phyloP scores from a whole-genome alignment of 208 protist species.

The Hexamita inflata region DNA sequence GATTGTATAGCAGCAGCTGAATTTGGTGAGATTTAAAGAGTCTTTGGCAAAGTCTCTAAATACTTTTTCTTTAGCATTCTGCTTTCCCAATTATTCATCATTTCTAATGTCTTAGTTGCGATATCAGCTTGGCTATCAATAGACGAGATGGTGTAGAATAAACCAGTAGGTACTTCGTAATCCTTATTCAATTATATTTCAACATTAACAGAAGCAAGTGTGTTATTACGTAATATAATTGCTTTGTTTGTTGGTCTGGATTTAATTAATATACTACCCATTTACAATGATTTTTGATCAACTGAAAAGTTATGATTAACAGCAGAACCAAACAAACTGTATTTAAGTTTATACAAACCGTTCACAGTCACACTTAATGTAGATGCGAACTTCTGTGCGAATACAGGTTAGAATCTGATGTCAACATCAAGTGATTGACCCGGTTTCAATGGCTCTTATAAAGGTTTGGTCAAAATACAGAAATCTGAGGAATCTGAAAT shows the following conservation, averaged over 20 bases:
- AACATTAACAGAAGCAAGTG: neutral
- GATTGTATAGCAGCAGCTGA: neutral
- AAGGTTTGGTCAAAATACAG: neutral
- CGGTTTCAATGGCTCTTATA: neutral
- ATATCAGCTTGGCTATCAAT: too few relatives aligned
- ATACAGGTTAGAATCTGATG: conserved; percentile 11
- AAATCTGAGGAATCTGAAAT: neutral
- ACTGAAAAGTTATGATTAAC: neutral
- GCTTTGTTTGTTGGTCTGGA: neutral
- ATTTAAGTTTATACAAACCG: conserved; percentile 23
- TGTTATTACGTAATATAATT: neutral
- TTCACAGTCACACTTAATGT: conserved; percentile 4
- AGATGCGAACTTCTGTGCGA: neutral
- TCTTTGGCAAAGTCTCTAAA: neutral
- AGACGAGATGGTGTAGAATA: too few relatives aligned
- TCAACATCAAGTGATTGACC: neutral
- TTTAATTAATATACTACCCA: neutral
- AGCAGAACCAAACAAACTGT: neutral
- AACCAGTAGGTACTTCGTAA: neutral
- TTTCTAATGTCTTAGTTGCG: neutral
- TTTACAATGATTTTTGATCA: neutral
- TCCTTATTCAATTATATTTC: neutral
- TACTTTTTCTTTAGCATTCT: neutral
- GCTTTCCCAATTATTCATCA: neutral
- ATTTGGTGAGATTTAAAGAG: neutral